These are phyloP conservation scores for Aspergillus texensis DNA, from an alignment of 2,329 filamentous ascomycete species.

Conservation along the genomic window DNA sequence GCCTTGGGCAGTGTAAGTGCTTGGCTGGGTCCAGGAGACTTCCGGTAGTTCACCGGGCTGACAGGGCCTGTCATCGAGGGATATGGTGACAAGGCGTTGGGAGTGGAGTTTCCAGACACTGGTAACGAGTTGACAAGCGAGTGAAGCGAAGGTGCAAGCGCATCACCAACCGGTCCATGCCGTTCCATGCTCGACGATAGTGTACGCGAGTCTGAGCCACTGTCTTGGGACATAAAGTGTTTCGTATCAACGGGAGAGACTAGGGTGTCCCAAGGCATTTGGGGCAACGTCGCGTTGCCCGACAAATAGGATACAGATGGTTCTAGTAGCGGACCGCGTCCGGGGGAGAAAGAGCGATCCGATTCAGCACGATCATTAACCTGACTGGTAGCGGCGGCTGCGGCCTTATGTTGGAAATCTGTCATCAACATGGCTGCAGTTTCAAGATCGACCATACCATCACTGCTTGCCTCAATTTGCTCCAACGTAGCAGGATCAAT, in stretches of 20 bases:
- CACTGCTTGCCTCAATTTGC: slow-evolving; percentile 87
- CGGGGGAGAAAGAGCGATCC: slow-evolving; percentile 71
- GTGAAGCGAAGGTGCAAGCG: slow-evolving; percentile 66
- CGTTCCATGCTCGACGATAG: slow-evolving; percentile 71
- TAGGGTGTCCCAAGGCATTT: slow-evolving; percentile 91
- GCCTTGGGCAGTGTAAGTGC: slow-evolving; percentile 67
- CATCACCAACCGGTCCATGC: slow-evolving; percentile 60
- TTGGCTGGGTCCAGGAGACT: slow-evolving; percentile 70
- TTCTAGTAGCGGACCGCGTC: slow-evolving; percentile 73
- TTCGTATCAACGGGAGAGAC: slow-evolving; percentile 74
- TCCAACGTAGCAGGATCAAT: slow-evolving; percentile 86
- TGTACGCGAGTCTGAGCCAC: slow-evolving; percentile 59
- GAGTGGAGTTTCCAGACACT: slow-evolving; percentile 69
- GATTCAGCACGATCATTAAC: slow-evolving; percentile 49
- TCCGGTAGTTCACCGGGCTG: slow-evolving; percentile 69
- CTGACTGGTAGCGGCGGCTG: slow-evolving; percentile 62
- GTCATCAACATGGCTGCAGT: slow-evolving; percentile 98
- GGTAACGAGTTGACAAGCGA: slow-evolving; percentile 74
- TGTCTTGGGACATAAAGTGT: slow-evolving; percentile 68
- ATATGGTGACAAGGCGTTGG: slow-evolving; percentile 73
- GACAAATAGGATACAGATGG: slow-evolving; percentile 75
- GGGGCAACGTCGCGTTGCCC: slow-evolving; percentile 77
- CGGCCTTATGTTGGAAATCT: slow-evolving; percentile 95
- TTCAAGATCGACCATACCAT: slow-evolving; percentile 93
- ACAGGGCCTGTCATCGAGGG: slow-evolving; percentile 68